phyloP scores from a whole-genome alignment of 2,329 filamentous ascomycete species.

The Talaromyces sp. region DNA sequence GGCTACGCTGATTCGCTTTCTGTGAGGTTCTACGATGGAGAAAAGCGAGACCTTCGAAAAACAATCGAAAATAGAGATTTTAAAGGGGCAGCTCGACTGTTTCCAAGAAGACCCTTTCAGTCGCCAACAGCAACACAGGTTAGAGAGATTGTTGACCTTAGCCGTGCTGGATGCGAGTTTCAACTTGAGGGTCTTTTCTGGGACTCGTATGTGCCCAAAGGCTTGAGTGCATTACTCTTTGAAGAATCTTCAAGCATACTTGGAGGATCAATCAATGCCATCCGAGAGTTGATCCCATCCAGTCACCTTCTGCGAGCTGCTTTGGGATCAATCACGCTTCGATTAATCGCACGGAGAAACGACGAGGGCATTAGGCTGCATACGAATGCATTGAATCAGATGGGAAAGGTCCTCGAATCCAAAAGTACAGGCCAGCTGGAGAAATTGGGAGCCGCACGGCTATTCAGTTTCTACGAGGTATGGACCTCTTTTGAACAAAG shows the following conservation, averaged over 20 bases:
- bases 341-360: neutral
- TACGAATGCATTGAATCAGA: slow-evolving; percentile 1
- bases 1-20: slow-evolving; percentile 5
- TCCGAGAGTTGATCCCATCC: slow-evolving; percentile 1
- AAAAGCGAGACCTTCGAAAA: neutral
- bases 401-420: neutral
- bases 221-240: neutral
- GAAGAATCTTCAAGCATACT: neutral
- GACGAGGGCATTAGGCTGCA: slow-evolving; percentile 3
- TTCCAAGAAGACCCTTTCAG: too few relatives aligned
- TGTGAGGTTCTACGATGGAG: slow-evolving; percentile 2
- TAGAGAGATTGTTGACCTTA: neutral
- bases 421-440: neutral
- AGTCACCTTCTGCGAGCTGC: slow-evolving; percentile 3
- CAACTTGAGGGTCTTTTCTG: slow-evolving; percentile 5
- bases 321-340: neutral
- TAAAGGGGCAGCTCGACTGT: too few relatives aligned
- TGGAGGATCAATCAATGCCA: slow-evolving; percentile 8
- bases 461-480: slow-evolving; percentile 13
- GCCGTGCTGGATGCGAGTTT: neutral
- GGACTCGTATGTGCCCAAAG: slow-evolving; percentile 5
- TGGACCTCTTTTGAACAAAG: neutral
- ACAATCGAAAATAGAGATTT: too few relatives aligned
- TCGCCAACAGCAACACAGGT: too few relatives aligned
- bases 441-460: slow-evolving; percentile 1